Percentiles rank a stretch among this genome's conserved stretches.
Evolutionary conservation across 768 basidiomycete genomes (phyloP).

Genomic region (Naganishia kalamii): DNA sequence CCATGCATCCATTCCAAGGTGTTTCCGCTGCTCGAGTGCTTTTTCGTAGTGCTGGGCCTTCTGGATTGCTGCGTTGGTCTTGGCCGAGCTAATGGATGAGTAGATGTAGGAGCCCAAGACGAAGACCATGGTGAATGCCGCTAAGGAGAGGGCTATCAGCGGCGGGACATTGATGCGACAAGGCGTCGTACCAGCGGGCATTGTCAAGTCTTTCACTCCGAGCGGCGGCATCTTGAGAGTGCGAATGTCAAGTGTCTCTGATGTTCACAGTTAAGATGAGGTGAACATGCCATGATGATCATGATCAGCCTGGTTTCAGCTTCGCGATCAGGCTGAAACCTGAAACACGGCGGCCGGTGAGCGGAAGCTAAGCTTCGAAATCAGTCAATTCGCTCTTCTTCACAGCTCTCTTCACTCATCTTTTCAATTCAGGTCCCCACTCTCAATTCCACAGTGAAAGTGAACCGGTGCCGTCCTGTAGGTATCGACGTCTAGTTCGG

Average conservation of each 20-base stretch:
- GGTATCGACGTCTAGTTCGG: too few relatives aligned
- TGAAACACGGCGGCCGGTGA: too few relatives aligned
- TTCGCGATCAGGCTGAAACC: too few relatives aligned
- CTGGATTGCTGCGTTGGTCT: slow-evolving; percentile 23
- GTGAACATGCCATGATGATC: too few relatives aligned
- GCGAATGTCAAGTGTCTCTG: neutral
- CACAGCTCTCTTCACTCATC: too few relatives aligned
- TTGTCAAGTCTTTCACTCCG: slow-evolving; percentile 2
- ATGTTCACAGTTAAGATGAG: too few relatives aligned
- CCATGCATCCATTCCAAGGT: slow-evolving; percentile 31
- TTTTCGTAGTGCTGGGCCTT: slow-evolving; percentile 23
- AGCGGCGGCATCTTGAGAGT: neutral
- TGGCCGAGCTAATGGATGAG: slow-evolving; percentile 31
- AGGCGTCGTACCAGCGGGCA: neutral
- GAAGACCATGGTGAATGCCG: slow-evolving; percentile 38
- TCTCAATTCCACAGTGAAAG: too few relatives aligned
- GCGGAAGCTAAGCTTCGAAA: too few relatives aligned
- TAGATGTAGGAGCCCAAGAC: slow-evolving; percentile 33
- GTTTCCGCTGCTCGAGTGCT: slow-evolving; percentile 24
- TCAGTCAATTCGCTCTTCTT: too few relatives aligned
- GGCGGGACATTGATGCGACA: neutral
- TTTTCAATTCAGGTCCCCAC: too few relatives aligned
- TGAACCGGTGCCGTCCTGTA: too few relatives aligned
- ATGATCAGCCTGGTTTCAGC: too few relatives aligned
- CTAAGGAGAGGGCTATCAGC: slow-evolving; percentile 1